phyloP scores from a whole-genome alignment of 768 basidiomycete species.

The Cubamyces sp. region DNA sequence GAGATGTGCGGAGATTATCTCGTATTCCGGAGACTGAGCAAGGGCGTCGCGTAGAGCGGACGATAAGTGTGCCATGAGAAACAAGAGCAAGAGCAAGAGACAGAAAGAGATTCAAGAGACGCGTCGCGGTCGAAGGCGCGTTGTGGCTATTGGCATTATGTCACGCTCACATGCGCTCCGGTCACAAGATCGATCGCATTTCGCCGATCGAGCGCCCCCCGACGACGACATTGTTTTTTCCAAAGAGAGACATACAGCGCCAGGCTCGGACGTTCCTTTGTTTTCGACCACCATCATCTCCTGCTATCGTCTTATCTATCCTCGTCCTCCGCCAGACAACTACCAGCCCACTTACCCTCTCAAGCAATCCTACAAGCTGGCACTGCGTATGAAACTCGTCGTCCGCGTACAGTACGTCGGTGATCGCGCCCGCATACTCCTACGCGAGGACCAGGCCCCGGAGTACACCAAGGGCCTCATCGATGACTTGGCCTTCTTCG shows the following conservation, averaged over 20 bases:
- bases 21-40: constrained; percentile 25
- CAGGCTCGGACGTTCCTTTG: constrained; percentile 7
- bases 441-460: constrained; percentile 20
- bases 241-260: constrained; percentile 1
- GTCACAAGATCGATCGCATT: constrained; percentile 11
- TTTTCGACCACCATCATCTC: constrained; percentile 13
- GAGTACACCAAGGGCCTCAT: constrained; percentile 24
- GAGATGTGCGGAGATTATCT: constrained; percentile 28
- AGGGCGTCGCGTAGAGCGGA: constrained; percentile 1
- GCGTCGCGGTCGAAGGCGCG: constrained; percentile 4
- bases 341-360: background rate
- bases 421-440: constrained; percentile 22
- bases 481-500: constrained; percentile 20
- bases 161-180: constrained; percentile 8
- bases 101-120: background rate
- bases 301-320: background rate
- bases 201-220: constrained; percentile 14
- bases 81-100: background rate
- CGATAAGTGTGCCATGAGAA: constrained; percentile 8
- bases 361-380: too few relatives aligned
- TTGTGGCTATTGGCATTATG: background rate
- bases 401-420: constrained; percentile 26
- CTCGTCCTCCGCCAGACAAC: background rate
- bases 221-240: constrained; percentile 15
- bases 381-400: constrained; percentile 22